Conservation (phyloP, 768 basidiomycete species). For the Glaciozyma antarctica region DNA sequence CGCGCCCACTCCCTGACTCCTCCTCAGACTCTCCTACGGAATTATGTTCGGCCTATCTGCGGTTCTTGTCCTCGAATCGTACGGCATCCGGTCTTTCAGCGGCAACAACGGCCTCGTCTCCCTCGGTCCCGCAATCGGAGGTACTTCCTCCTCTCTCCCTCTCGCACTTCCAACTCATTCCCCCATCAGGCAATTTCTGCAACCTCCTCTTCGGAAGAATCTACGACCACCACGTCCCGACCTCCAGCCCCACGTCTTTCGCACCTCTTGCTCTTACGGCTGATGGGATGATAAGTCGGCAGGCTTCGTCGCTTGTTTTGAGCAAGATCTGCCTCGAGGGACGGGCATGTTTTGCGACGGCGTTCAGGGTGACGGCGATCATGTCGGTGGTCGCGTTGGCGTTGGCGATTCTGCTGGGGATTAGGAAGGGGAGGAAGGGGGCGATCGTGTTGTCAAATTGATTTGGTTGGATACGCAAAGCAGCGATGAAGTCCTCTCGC, state of each 20-base stretch:
- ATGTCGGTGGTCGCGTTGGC: constrained; percentile 11
- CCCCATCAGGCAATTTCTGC: neutral
- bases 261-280: neutral
- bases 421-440: constrained; percentile 10
- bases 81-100: constrained; percentile 10
- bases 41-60: constrained; percentile 12
- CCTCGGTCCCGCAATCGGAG: constrained; percentile 8
- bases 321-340: constrained; percentile 19
- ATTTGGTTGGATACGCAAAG: too few relatives aligned
- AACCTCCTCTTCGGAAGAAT: neutral
- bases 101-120: constrained; percentile 14
- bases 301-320: neutral
- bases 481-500: too few relatives aligned
- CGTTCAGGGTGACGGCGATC: constrained; percentile 16
- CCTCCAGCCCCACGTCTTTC: neutral
- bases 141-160: neutral
- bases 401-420: constrained; percentile 2
- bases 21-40: constrained; percentile 20
- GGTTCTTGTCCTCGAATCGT: constrained; percentile 21
- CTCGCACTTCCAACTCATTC: neutral
- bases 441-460: too few relatives aligned
- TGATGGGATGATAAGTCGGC: neutral
- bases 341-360: constrained; percentile 13
- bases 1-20: neutral
- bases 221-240: constrained; percentile 23